Evolutionary conservation across 1,284 basidiomycete genomes (phyloP).

Genomic region (Irpex sp.): DNA sequence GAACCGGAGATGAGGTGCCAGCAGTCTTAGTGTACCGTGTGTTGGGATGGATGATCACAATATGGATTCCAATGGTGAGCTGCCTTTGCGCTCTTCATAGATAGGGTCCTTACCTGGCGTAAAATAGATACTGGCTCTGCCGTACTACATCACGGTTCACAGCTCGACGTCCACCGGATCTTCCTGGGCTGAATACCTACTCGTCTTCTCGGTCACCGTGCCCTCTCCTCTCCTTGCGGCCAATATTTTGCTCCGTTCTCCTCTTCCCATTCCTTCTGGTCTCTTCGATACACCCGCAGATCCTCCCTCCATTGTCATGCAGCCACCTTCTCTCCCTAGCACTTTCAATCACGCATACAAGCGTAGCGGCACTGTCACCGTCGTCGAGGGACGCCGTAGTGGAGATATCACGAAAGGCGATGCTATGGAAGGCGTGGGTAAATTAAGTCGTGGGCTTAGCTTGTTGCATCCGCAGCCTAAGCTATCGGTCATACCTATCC

Average conservation of each 20-base stretch:
- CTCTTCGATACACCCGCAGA: slow-evolving; percentile 52
- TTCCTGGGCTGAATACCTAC: slow-evolving; percentile 37
- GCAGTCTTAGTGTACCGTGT: slow-evolving; percentile 52
- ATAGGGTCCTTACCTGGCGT: too few species aligned
- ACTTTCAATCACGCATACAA: slow-evolving; percentile 54
- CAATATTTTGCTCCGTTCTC: slow-evolving; percentile 54
- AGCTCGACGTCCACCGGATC: slow-evolving; percentile 31
- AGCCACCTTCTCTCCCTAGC: slow-evolving; percentile 38
- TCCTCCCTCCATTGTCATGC: slow-evolving; percentile 38
- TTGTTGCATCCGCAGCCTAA: slow-evolving; percentile 60
- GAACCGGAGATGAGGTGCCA: slow-evolving; percentile 35
- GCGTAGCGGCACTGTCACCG: slow-evolving; percentile 57
- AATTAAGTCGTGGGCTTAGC: slow-evolving; percentile 52
- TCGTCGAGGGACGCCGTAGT: slow-evolving; percentile 65
- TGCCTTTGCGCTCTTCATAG: background rate
- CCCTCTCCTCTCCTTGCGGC: slow-evolving; percentile 63
- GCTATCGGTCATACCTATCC: slow-evolving; percentile 59
- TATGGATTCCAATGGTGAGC: slow-evolving; percentile 65
- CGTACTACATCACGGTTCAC: slow-evolving; percentile 52
- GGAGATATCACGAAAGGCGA: slow-evolving; percentile 66
- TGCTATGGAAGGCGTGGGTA: slow-evolving; percentile 59
- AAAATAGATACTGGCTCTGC: slow-evolving; percentile 38
- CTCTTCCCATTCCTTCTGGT: slow-evolving; percentile 60
- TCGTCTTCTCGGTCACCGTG: slow-evolving; percentile 58
- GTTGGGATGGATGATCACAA: slow-evolving; percentile 56